Percentiles rank a stretch among this genome's conserved stretches.
Evolutionary conservation across 106 monocot genomes (phyloP).

Genomic region (Dioscorea zingiberensis): DNA sequence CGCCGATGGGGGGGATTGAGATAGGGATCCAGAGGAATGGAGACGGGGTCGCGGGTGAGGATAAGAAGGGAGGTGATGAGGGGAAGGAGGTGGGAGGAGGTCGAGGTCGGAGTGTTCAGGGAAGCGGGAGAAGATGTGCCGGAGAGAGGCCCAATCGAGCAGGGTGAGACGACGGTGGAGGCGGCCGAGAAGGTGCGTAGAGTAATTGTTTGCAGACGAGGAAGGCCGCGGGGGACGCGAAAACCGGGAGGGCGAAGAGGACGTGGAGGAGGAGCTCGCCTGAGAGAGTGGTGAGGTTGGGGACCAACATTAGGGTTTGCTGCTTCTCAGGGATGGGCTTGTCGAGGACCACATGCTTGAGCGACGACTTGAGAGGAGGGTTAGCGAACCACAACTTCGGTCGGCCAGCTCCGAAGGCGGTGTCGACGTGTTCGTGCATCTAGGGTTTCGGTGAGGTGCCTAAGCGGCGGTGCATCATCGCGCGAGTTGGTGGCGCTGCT

Average conservation of each 20-base stretch:
- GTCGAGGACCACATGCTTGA: conserved; percentile 36
- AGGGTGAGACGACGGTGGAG: conserved; percentile 61
- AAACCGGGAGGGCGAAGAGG: conserved; percentile 34
- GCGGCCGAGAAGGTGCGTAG: conserved; percentile 57
- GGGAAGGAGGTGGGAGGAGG: no score
- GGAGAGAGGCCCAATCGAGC: conserved; percentile 53
- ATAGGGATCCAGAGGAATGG: no score
- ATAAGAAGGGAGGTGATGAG: no score
- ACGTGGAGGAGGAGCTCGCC: conserved; percentile 77
- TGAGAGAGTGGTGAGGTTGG: conserved; percentile 47
- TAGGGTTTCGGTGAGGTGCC: conserved; percentile 3
- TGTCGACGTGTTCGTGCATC: conserved; percentile 14
- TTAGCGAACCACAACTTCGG: no score
- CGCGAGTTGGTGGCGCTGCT: no score
- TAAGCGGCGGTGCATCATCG: neutral
- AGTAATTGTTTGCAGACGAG: conserved; percentile 85
- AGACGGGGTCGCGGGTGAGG: no score
- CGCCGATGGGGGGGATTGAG: no score
- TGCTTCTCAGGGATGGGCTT: conserved; percentile 11
- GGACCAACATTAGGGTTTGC: conserved; percentile 14
- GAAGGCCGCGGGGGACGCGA: conserved; percentile 17
- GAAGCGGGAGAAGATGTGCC: no score
- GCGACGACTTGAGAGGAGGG: no score
- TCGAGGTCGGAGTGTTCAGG: no score
- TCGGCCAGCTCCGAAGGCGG: conserved; percentile 25